A percentile compares a stretch with the other conserved stretches of the same genome.
phyloP scores from a whole-genome alignment of 331 rosid genomes.

The Acacia concinna region DNA sequence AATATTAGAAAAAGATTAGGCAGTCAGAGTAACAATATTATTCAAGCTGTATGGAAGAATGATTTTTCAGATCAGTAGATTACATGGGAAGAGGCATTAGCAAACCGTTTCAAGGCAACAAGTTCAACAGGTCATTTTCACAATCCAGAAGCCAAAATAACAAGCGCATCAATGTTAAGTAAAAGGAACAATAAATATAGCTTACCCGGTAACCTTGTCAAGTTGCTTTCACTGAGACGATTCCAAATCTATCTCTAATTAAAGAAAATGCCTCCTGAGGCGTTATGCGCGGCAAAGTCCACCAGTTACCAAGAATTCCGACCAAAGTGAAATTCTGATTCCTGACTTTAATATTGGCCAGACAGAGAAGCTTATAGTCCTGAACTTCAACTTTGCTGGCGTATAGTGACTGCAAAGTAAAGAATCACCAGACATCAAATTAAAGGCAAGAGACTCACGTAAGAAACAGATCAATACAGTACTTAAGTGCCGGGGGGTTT shows the following conservation, averaged over 20 bases:
- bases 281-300: conserved; percentile 49
- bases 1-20: background rate
- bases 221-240: conserved; percentile 28
- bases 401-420: conserved; percentile 54
- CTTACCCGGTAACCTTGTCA: conserved; percentile 15
- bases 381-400: conserved; percentile 76
- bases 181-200: conserved; percentile 9
- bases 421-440: conserved; percentile 15
- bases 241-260: conserved; percentile 33
- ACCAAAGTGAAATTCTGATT: conserved; percentile 52
- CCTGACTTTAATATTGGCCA: conserved; percentile 64
- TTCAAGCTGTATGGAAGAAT: background rate
- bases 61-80: background rate
- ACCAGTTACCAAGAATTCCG: conserved; percentile 86
- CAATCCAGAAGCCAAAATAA: conserved; percentile 4
- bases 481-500: background rate
- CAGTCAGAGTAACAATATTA: background rate
- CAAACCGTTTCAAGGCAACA: background rate
- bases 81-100: conserved; percentile 1
- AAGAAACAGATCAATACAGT: conserved; percentile 1
- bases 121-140: background rate
- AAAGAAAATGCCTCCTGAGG: conserved; percentile 37
- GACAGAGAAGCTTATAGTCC: conserved; percentile 66
- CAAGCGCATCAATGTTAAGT: conserved; percentile 3
- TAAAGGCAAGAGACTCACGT: conserved; percentile 18